Conservation (phyloP, 345 rosid species). For the Chamaenerion angustifolium region DNA sequence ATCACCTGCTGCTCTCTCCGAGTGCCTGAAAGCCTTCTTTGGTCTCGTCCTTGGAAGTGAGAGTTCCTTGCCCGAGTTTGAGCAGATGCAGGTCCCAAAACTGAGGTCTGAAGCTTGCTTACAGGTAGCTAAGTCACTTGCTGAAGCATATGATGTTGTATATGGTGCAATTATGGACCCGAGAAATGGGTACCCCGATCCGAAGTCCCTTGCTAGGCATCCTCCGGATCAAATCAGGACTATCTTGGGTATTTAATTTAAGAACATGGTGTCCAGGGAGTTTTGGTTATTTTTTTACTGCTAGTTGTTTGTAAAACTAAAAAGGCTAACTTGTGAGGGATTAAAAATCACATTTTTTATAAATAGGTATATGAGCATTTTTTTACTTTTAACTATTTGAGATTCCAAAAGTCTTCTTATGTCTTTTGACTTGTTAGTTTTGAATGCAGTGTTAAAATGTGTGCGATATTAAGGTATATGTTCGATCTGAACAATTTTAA, state of each 20-base stretch:
- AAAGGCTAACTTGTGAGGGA: too few relatives aligned
- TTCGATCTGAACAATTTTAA: too few relatives aligned
- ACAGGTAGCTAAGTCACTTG: conserved; percentile 57
- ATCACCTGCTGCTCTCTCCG: conserved; percentile 46
- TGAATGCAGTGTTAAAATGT: too few relatives aligned
- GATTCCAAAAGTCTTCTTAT: too few relatives aligned
- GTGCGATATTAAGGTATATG: too few relatives aligned
- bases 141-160: conserved; percentile 69
- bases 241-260: conserved; percentile 65
- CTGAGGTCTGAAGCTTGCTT: conserved; percentile 70
- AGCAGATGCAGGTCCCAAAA: conserved; percentile 87
- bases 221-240: conserved; percentile 93
- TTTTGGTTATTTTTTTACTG: too few relatives aligned
- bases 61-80: conserved; percentile 77
- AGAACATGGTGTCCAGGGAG: too few relatives aligned
- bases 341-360: too few relatives aligned
- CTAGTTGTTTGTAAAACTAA: too few relatives aligned
- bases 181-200: conserved; percentile 57
- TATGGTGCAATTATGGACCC: conserved; percentile 62
- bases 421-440: too few relatives aligned
- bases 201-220: conserved; percentile 78
- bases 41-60: conserved; percentile 79
- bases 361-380: too few relatives aligned
- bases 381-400: too few relatives aligned
- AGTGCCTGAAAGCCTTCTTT: conserved; percentile 72